phyloP scores from a whole-genome alignment of 2,329 filamentous ascomycete genomes.

The Trichoderma sp. region DNA sequence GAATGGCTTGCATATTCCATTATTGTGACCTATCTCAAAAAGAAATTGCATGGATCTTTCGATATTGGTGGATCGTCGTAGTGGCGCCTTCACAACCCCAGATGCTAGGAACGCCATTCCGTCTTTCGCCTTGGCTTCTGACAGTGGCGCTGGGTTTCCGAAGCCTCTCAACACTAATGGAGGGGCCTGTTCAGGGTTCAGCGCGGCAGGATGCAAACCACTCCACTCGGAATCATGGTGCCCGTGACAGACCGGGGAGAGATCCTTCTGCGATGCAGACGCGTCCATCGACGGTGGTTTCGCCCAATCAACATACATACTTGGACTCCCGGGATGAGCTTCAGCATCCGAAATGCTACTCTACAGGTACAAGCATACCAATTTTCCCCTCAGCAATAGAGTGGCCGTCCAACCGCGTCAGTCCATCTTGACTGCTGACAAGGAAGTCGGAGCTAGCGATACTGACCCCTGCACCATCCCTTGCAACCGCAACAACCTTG shows the following conservation, averaged over 20 bases:
- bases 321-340: neutral
- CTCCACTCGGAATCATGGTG: conserved; percentile 13
- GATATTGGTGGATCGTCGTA: conserved; percentile 16
- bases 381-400: neutral
- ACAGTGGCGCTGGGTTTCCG: conserved; percentile 24
- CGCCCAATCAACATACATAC: conserved; percentile 1
- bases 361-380: neutral
- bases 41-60: neutral
- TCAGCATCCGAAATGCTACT: neutral
- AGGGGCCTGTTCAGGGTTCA: conserved; percentile 20
- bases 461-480: conserved; percentile 13
- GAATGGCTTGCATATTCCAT: neutral
- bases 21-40: neutral
- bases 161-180: conserved; percentile 21
- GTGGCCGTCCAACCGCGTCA: neutral
- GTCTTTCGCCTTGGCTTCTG: conserved; percentile 21
- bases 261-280: conserved; percentile 6
- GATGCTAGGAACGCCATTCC: conserved; percentile 20
- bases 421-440: conserved; percentile 11
- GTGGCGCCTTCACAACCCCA: conserved; percentile 20
- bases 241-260: neutral
- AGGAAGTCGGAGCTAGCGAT: neutral
- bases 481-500: conserved; percentile 20
- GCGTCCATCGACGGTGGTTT: neutral
- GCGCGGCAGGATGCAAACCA: conserved; percentile 4